Percentiles rank a stretch among this genome's conserved stretches.
These are phyloP conservation scores for Beta vulgaris DNA, from an alignment of 148 eudicot species.

Conservation along the genomic window DNA sequence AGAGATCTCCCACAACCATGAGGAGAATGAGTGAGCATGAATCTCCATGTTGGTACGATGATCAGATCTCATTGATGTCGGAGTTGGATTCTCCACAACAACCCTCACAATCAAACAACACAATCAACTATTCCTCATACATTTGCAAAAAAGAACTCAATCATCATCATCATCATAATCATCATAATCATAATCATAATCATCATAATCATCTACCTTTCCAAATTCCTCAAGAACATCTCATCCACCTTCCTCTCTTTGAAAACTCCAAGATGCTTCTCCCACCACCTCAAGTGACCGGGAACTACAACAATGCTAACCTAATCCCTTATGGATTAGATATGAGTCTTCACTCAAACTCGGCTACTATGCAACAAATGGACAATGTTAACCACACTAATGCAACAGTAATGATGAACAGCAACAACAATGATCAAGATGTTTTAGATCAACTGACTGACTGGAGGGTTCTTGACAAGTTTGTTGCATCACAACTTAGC, in stretches of 20 bases:
- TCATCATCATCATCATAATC: conserved; percentile 7
- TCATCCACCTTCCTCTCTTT: conserved; percentile 27
- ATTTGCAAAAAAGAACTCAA: conserved; percentile 52
- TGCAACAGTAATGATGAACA: conserved; percentile 8
- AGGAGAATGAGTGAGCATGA: conserved; percentile 46
- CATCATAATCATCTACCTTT: conserved; percentile 24
- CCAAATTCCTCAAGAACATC: conserved; percentile 38
- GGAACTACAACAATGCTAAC: conserved; percentile 16
- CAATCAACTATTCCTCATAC: conserved; percentile 25
- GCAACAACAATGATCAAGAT: conserved; percentile 25
- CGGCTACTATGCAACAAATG: conserved; percentile 28
- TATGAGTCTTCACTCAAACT: conserved; percentile 33
- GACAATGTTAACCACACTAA: not conserved
- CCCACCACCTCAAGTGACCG: conserved; percentile 13
- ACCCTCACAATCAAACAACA: conserved; percentile 27
- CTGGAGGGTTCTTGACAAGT: conserved; percentile 81
- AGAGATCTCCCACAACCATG: conserved; percentile 46
- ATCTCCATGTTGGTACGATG: conserved; percentile 71
- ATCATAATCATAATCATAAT: conserved; percentile 9
- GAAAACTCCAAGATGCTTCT: conserved; percentile 20
- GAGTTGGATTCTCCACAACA: conserved; percentile 57
- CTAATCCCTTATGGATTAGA: conserved; percentile 28
- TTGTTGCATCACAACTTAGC: conserved; percentile 81
- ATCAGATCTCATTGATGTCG: conserved; percentile 64
- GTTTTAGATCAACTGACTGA: conserved; percentile 53